A percentile compares a stretch with the other conserved stretches of the same genome.
These are phyloP conservation scores for Tremella yokohamensis DNA, from an alignment of 768 basidiomycete genomes.

Conservation along the genomic window DNA sequence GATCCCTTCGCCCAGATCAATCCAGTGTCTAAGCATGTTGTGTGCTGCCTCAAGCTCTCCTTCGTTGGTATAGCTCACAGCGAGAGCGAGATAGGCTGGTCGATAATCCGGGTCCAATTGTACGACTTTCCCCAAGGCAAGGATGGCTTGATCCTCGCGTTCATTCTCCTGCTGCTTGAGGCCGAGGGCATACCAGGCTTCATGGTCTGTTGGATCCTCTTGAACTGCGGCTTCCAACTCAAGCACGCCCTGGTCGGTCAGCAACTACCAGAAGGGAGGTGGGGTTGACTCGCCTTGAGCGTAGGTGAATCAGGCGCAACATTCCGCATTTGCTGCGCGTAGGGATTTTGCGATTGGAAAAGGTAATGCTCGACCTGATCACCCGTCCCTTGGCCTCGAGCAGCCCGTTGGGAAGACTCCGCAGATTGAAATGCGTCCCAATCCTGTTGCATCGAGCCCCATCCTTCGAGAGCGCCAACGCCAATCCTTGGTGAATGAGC, in stretches of 20 bases:
- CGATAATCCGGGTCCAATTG: constrained; percentile 71
- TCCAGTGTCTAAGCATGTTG: constrained; percentile 81
- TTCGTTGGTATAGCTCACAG: constrained; percentile 88
- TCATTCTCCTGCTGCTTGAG: constrained; percentile 98
- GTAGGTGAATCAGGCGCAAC: constrained; percentile 24
- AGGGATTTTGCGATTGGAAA: constrained; percentile 47
- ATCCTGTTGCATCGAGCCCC: constrained; percentile 39
- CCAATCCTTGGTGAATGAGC: constrained; percentile 10
- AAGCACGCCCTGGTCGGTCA: constrained; percentile 64
- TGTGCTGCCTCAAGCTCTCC: constrained; percentile 69
- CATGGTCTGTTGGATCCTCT: constrained; percentile 64
- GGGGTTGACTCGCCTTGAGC: constrained; percentile 16
- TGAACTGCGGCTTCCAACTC: constrained; percentile 88
- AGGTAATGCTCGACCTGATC: constrained; percentile 39
- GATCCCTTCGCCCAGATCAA: constrained; percentile 51
- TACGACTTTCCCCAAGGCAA: constrained; percentile 74
- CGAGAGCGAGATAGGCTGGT: constrained; percentile 79
- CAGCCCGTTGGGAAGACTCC: neutral
- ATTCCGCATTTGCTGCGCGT: constrained; percentile 13
- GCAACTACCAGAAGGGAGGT: constrained; percentile 4
- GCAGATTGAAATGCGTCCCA: constrained; percentile 27
- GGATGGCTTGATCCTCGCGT: constrained; percentile 81
- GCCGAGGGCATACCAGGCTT: constrained; percentile 86
- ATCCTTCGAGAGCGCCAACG: constrained; percentile 24
- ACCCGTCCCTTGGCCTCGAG: constrained; percentile 12